These are phyloP conservation scores for Cylindrotheca fusiformis DNA, from an alignment of 108 stramenopile species.

Conservation along the genomic window DNA sequence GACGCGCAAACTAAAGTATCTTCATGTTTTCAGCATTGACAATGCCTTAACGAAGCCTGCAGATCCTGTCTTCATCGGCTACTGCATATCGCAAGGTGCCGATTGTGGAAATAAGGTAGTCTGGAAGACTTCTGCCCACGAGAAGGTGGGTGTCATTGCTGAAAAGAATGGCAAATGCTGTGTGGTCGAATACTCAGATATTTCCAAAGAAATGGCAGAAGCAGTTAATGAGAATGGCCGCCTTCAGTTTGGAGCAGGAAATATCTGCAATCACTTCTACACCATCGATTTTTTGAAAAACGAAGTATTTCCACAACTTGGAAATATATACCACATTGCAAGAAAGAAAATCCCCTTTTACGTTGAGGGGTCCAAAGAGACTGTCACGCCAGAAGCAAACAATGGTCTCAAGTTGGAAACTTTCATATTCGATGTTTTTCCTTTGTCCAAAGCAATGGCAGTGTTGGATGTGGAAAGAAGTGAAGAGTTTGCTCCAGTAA, in stretches of 20 bases:
- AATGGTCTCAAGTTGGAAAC: conserved; percentile 98
- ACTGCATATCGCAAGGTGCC: conserved; percentile 74
- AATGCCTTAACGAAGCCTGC: conserved; percentile 90
- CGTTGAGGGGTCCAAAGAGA: conserved; percentile 50
- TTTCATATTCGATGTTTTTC: conserved; percentile 99
- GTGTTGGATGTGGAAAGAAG: conserved; percentile 86
- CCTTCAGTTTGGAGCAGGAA: conserved; percentile 92
- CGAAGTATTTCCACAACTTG: conserved; percentile 73
- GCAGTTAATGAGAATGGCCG: conserved; percentile 42
- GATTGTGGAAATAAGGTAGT: conserved; percentile 96
- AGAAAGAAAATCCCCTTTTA: conserved; percentile 95
- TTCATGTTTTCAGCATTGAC: conserved; percentile 96
- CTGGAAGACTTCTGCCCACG: conserved; percentile 83
- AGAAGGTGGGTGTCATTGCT: conserved; percentile 94
- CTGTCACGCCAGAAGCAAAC: conserved; percentile 58
- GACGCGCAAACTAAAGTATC: conserved; percentile 67
- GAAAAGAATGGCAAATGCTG: conserved; percentile 71
- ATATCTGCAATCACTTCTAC: conserved; percentile 99
- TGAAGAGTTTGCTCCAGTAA: conserved; percentile 98
- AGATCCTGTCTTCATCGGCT: conserved; percentile 95
- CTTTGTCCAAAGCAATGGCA: conserved; percentile 81
- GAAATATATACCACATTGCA: conserved; percentile 92
- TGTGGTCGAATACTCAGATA: conserved; percentile 94
- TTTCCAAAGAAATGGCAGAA: conserved; percentile 74
- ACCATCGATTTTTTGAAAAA: conserved; percentile 85